phyloP scores from a whole-genome alignment of 2,329 filamentous ascomycete species.

The Colletotrichum eremochloae region DNA sequence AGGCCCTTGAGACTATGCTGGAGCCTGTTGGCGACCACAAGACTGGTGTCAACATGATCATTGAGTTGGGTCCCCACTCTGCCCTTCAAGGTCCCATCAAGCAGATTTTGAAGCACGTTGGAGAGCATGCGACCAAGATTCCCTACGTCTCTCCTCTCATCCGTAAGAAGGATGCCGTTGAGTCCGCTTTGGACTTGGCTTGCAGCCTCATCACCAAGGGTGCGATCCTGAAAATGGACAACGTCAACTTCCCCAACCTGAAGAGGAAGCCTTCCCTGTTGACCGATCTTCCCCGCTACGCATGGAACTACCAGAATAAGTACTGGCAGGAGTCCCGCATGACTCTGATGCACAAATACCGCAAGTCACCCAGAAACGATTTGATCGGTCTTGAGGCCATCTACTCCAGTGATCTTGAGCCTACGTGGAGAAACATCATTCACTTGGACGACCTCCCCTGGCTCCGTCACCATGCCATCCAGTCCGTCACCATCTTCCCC shows the following conservation, averaged over 20 bases:
- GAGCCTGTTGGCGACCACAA: slow-evolving; percentile 50
- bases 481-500: slow-evolving; percentile 68
- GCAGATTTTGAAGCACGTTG: slow-evolving; percentile 62
- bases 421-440: slow-evolving; percentile 64
- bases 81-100: slow-evolving; percentile 64
- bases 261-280: slow-evolving; percentile 48
- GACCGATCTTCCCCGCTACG: slow-evolving; percentile 61
- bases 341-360: slow-evolving; percentile 57
- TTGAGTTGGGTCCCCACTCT: slow-evolving; percentile 66
- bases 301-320: slow-evolving; percentile 60
- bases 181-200: slow-evolving; percentile 59
- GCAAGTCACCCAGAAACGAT: slow-evolving; percentile 57
- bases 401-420: slow-evolving; percentile 59
- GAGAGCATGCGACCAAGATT: slow-evolving; percentile 55
- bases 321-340: slow-evolving; percentile 64
- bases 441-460: slow-evolving; percentile 66
- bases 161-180: slow-evolving; percentile 64
- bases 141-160: slow-evolving; percentile 62
- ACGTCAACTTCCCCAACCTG: slow-evolving; percentile 60
- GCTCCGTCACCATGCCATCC: slow-evolving; percentile 69
- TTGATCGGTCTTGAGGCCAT: slow-evolving; percentile 61
- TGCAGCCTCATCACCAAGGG: slow-evolving; percentile 62
- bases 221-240: slow-evolving; percentile 56
- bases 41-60: slow-evolving; percentile 57
- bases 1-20: slow-evolving; percentile 55